These are phyloP conservation scores for Gossypium longicalyx DNA, from an alignment of 345 rosid genomes.

Conservation along the genomic window DNA sequence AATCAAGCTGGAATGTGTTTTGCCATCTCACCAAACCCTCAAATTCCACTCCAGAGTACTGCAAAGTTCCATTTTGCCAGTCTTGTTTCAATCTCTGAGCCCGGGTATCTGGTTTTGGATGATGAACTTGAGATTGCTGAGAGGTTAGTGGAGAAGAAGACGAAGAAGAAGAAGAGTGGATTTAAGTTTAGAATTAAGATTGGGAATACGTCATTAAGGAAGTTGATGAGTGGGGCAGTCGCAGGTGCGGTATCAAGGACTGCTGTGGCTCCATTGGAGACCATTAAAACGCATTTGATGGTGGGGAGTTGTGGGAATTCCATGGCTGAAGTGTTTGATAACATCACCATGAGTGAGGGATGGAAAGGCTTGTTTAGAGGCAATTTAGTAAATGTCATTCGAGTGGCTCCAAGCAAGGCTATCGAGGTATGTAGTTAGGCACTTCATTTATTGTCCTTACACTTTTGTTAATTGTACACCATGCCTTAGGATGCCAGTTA, in stretches of 20 bases:
- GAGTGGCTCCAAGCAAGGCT: not conserved
- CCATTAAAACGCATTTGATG: slow-evolving; percentile 1
- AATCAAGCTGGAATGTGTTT: slow-evolving; percentile 11
- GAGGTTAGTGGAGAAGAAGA: slow-evolving; percentile 22
- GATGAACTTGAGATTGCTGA: slow-evolving; percentile 11
- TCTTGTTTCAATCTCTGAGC: not conserved
- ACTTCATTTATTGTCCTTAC: not conserved
- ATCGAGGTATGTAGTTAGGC: not conserved
- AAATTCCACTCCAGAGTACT: not conserved
- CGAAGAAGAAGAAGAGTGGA: slow-evolving; percentile 29
- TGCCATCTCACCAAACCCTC: not conserved
- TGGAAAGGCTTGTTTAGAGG: slow-evolving; percentile 6
- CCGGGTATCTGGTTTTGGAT: slow-evolving; percentile 10
- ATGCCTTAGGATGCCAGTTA: not conserved
- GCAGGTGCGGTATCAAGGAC: slow-evolving; percentile 1
- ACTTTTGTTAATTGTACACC: not conserved
- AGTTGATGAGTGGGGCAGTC: not conserved
- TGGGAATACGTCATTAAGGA: not conserved
- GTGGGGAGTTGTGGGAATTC: slow-evolving; percentile 1
- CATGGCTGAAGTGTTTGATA: not conserved
- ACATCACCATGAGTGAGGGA: not conserved
- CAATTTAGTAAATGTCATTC: slow-evolving; percentile 6
- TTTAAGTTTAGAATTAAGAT: not conserved
- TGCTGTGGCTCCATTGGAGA: slow-evolving; percentile 3
- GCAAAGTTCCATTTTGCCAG: not conserved